phyloP scores from a whole-genome alignment of 2,329 filamentous ascomycete genomes.

The Reticulascus tulasneorum region DNA sequence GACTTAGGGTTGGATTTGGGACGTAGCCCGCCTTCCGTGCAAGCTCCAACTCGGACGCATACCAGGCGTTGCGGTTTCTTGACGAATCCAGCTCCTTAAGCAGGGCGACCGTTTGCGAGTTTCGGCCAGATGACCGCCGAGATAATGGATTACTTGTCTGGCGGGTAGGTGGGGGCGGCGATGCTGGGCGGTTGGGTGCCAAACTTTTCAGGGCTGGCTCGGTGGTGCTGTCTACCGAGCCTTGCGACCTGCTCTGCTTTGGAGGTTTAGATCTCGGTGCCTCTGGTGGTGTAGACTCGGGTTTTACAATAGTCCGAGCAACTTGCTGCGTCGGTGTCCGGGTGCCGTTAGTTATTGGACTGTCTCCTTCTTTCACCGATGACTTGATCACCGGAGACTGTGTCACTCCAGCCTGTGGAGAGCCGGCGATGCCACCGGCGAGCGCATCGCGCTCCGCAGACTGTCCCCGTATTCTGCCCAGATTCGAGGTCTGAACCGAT shows the following conservation, averaged over 20 bases:
- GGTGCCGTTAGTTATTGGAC: slow-evolving; percentile 53
- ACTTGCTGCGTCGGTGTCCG: slow-evolving; percentile 57
- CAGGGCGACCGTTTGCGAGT: slow-evolving; percentile 67
- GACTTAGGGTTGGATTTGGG: slow-evolving; percentile 64
- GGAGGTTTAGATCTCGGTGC: slow-evolving; percentile 28
- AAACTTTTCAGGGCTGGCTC: slow-evolving; percentile 46
- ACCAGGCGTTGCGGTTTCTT: slow-evolving; percentile 91
- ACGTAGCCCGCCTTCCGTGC: slow-evolving; percentile 87
- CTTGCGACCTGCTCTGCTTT: slow-evolving; percentile 53
- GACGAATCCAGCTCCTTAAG: slow-evolving; percentile 82
- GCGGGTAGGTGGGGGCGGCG: slow-evolving; percentile 55
- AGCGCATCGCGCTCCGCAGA: slow-evolving; percentile 46
- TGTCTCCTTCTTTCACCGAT: slow-evolving; percentile 40
- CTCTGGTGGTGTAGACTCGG: slow-evolving; percentile 27
- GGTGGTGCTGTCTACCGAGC: slow-evolving; percentile 64
- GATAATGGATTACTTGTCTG: slow-evolving; percentile 55
- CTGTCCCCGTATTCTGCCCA: slow-evolving; percentile 42
- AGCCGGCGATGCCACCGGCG: slow-evolving; percentile 24
- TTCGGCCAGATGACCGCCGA: slow-evolving; percentile 56
- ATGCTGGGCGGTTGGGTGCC: slow-evolving; percentile 39
- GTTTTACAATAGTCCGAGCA: slow-evolving; percentile 29
- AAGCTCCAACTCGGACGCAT: slow-evolving; percentile 88
- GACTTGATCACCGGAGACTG: slow-evolving; percentile 38
- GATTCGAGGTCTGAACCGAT: slow-evolving; percentile 32
- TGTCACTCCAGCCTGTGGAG: slow-evolving; percentile 27